Percentiles rank a stretch among this genome's conserved stretches.
phyloP scores from a whole-genome alignment of 257 asterid species.

The Hygrophila difformis region DNA sequence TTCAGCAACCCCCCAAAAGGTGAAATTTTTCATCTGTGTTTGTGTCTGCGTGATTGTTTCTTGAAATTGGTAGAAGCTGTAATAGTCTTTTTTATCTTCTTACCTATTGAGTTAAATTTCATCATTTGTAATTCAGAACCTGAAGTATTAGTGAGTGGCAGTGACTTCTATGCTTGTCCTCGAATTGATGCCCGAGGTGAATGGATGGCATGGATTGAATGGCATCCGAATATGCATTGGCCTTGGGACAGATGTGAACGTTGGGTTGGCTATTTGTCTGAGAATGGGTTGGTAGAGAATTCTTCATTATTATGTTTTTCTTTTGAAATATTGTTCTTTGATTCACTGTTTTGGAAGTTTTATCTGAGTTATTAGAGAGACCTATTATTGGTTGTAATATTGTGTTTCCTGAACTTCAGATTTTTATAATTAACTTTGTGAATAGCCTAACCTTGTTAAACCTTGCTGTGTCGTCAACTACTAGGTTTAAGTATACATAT shows the following conservation, averaged over 20 bases:
- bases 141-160: slow-evolving; percentile 51
- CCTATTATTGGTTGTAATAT: no score
- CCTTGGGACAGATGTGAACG: slow-evolving; percentile 97
- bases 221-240: slow-evolving; percentile 99
- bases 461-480: no score
- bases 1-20: slow-evolving; percentile 44
- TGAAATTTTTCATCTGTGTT: slow-evolving; percentile 16
- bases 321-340: no score
- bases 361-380: slow-evolving; percentile 9
- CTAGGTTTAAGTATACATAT: no score
- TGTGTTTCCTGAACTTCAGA: no score
- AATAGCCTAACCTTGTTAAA: no score
- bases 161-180: slow-evolving; percentile 92
- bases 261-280: slow-evolving; percentile 92
- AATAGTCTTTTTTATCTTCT: no score
- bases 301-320: no score
- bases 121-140: slow-evolving; percentile 54
- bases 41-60: slow-evolving; percentile 10
- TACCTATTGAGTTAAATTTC: no score
- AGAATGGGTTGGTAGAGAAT: slow-evolving; percentile 54
- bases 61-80: neutral
- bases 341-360: no score
- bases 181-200: slow-evolving; percentile 76
- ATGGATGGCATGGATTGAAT: slow-evolving; percentile 89
- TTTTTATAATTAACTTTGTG: no score